A percentile compares a stretch with the other conserved stretches of the same genome.
Conservation (phyloP, 345 rosid species). For the Mangifera indica region DNA sequence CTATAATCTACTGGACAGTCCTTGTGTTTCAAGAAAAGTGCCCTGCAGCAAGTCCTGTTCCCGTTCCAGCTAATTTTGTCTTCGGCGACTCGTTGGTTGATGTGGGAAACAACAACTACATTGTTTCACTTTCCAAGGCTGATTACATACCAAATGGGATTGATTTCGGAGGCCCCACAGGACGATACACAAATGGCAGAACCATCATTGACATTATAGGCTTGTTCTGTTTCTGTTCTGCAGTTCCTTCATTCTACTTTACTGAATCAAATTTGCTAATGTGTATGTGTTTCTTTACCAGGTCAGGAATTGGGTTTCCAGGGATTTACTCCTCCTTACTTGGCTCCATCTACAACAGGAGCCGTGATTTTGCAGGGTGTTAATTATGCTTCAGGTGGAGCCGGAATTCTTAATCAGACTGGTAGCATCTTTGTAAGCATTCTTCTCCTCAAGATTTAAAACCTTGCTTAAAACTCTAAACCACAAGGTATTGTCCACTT, state of each 20-base stretch:
- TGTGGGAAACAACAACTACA: slow-evolving; percentile 77
- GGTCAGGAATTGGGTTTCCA: slow-evolving; percentile 45
- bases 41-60: slow-evolving; percentile 17
- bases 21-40: slow-evolving; percentile 18
- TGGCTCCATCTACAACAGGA: slow-evolving; percentile 67
- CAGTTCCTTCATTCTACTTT: background rate
- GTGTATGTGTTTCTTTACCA: slow-evolving; percentile 12
- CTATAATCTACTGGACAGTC: slow-evolving; percentile 2
- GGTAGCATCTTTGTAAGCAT: slow-evolving; percentile 68
- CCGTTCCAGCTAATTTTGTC: slow-evolving; percentile 49
- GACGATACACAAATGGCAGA: slow-evolving; percentile 78
- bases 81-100: slow-evolving; percentile 83
- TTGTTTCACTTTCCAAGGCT: slow-evolving; percentile 61
- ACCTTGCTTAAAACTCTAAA: background rate
- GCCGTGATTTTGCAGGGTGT: slow-evolving; percentile 55
- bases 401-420: slow-evolving; percentile 70
- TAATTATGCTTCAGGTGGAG: slow-evolving; percentile 82
- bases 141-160: slow-evolving; percentile 66
- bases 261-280: background rate
- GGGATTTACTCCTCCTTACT: slow-evolving; percentile 59
- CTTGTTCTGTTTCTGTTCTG: slow-evolving; percentile 15
- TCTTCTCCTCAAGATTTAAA: background rate
- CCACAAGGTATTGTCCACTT: too few relatives aligned
- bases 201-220: slow-evolving; percentile 77
- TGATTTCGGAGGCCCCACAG: slow-evolving; percentile 70